Conservation (phyloP, 2,329 filamentous ascomycete species). For the Fusarium fujikuroi region DNA sequence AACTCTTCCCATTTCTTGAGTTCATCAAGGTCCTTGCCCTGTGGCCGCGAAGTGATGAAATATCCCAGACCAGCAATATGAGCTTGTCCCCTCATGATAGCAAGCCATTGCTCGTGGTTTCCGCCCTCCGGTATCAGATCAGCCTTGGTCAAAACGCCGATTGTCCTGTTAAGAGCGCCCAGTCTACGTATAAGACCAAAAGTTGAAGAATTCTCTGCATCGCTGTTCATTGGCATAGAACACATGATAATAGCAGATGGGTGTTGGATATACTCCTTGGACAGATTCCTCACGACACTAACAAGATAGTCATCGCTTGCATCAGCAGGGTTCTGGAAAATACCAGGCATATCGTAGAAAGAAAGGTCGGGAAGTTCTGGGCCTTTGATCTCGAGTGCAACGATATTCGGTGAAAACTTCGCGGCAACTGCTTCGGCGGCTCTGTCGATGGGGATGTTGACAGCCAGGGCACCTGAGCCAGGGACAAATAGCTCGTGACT, state of each 20-base stretch:
- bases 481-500: slow-evolving; percentile 66
- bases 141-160: slow-evolving; percentile 87
- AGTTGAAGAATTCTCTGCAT: slow-evolving; percentile 79
- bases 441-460: slow-evolving; percentile 48
- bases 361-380: slow-evolving; percentile 77
- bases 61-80: slow-evolving; percentile 79
- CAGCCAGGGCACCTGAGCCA: slow-evolving; percentile 54
- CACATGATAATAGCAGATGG: slow-evolving; percentile 80
- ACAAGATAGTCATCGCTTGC: slow-evolving; percentile 75
- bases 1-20: slow-evolving; percentile 62
- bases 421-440: slow-evolving; percentile 61
- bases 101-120: slow-evolving; percentile 65
- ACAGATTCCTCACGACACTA: slow-evolving; percentile 75
- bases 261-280: slow-evolving; percentile 75
- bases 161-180: slow-evolving; percentile 67
- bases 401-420: slow-evolving; percentile 84
- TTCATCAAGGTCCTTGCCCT: slow-evolving; percentile 63
- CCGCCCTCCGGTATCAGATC: slow-evolving; percentile 71
- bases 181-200: slow-evolving; percentile 70
- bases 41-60: slow-evolving; percentile 78
- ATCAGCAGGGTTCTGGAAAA: slow-evolving; percentile 76
- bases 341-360: slow-evolving; percentile 87
- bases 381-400: slow-evolving; percentile 79
- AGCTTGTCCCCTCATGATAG: slow-evolving; percentile 69
- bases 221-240: slow-evolving; percentile 80